Evolutionary conservation across 768 basidiomycete genomes (phyloP).

Genomic region (Holtermannia corniformis): DNA sequence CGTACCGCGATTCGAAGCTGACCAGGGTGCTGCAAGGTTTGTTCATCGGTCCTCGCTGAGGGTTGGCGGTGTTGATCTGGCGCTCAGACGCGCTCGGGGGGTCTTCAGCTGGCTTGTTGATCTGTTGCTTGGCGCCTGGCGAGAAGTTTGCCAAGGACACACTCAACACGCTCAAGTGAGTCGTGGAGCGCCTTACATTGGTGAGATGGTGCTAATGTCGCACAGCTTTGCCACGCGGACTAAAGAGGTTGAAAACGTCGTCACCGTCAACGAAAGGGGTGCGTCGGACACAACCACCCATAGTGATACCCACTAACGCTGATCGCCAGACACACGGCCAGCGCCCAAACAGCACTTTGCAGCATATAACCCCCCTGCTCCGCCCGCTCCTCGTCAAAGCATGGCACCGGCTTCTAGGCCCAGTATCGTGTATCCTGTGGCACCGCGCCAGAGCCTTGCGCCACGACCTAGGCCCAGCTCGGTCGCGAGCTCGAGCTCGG

Average conservation of each 20-base stretch:
- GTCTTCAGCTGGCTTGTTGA: slow-evolving; percentile 63
- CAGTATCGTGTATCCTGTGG: not conserved
- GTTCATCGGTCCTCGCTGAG: not conserved
- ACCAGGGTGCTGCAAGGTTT: slow-evolving; percentile 68
- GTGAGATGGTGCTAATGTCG: not conserved
- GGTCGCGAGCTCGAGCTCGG: not conserved
- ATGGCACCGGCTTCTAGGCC: not conserved
- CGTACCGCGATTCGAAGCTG: slow-evolving; percentile 81
- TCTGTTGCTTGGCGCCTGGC: slow-evolving; percentile 80
- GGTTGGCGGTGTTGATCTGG: not conserved
- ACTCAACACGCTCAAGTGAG: slow-evolving; percentile 79
- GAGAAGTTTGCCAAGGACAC: slow-evolving; percentile 75
- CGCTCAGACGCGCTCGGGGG: slow-evolving; percentile 69
- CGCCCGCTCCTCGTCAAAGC: slow-evolving; percentile 14
- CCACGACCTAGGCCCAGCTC: not conserved
- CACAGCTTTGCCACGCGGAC: slow-evolving; percentile 71
- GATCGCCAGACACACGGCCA: slow-evolving; percentile 47
- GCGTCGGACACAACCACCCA: not conserved
- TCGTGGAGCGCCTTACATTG: slow-evolving; percentile 5
- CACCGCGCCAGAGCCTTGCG: not conserved
- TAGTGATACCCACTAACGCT: slow-evolving; percentile 50
- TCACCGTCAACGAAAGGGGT: slow-evolving; percentile 66
- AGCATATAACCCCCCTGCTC: slow-evolving; percentile 1
- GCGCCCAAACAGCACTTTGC: slow-evolving; percentile 31
- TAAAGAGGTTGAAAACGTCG: slow-evolving; percentile 76